phyloP scores from a whole-genome alignment of 2,329 filamentous ascomycete species.

The Tolypocladium sp. region DNA sequence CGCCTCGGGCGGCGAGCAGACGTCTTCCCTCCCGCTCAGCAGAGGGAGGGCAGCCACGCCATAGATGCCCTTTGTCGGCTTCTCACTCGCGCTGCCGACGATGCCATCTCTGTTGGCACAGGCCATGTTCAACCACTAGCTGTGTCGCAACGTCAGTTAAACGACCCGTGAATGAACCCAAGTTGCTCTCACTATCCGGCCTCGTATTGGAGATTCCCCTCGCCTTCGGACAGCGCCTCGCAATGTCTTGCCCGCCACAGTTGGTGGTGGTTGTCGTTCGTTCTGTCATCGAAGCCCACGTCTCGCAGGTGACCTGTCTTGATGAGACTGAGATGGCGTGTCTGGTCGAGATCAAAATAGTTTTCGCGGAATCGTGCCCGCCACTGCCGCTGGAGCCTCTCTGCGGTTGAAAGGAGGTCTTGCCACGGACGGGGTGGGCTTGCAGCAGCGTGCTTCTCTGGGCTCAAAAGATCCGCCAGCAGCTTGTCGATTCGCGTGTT shows the following conservation, averaged over 20 bases:
- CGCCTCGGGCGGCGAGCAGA: conserved; percentile 16
- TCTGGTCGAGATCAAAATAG: conserved; percentile 36
- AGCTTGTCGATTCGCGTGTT: conserved; percentile 33
- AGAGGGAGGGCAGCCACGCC: conserved; percentile 39
- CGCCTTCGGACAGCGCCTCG: conserved; percentile 27
- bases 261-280: conserved; percentile 16
- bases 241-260: conserved; percentile 27
- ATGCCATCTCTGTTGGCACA: conserved; percentile 49
- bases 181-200: conserved; percentile 36
- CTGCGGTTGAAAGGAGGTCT: conserved; percentile 24
- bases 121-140: conserved; percentile 50
- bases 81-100: conserved; percentile 32
- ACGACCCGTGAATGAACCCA: no score
- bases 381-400: conserved; percentile 33
- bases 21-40: conserved; percentile 39
- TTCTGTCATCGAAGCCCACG: conserved; percentile 26
- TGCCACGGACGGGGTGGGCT: conserved; percentile 20
- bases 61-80: conserved; percentile 35
- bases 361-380: conserved; percentile 31
- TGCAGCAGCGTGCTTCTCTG: conserved; percentile 15
- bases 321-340: conserved; percentile 25
- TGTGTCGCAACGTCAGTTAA: conserved; percentile 18
- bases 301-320: conserved; percentile 29
- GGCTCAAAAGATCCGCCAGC: conserved; percentile 28
- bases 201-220: conserved; percentile 32